Base-by-base conservation (phyloP, 1,284 basidiomycete genomes). In the Polyporus tsugae region DNA sequence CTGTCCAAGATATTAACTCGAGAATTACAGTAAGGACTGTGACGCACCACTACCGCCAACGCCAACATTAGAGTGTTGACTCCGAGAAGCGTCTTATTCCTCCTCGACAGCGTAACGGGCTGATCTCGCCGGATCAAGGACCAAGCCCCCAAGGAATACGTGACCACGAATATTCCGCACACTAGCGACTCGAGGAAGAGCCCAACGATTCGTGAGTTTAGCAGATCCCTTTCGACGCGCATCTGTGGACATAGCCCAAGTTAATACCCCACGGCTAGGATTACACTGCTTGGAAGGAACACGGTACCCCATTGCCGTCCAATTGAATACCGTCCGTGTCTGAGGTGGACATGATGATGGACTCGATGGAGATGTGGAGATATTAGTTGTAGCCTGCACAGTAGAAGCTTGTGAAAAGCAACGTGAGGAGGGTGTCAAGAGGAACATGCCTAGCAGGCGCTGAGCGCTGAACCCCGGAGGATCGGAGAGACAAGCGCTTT, bases 1-100 rank as follows among this genome's bases (percentile, higher is more conserved):
- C 67, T 65, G 7, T 62, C 10, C 10, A 19, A 17, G 39, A 5
- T 22, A 25, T n/a, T 59, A 36, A 59, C 33, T 57, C 25, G 13
- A 9, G 25, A 25, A 22, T 11, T 29, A 29, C 29, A 6, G 35
- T 39, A 9, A 41, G 4, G 17, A 10, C 1, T 10, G 7, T n/a
- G 6, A 59, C 67, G 53, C 33, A 68, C 67, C 36, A 44, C 53
- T 19, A 68, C 19, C 0, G 63, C 53, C 13, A 64, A 15, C 4
- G 44, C 35, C 42, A 62, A 53, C 67, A 68, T 68, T 0, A 68
- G 22, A 35, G 63, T 65, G 49, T 55, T 65, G n/a, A 55, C 44
- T 4, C 36, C 38, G 29, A 68, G 22, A 4, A 71, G 33, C 1
- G 53, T 10, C 59, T 44, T 38, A 15, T 71, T 64, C 15, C 63